Base-by-base conservation (phyloP, 2,329 filamentous ascomycete genomes). In the Sporothrix sp. region DNA sequence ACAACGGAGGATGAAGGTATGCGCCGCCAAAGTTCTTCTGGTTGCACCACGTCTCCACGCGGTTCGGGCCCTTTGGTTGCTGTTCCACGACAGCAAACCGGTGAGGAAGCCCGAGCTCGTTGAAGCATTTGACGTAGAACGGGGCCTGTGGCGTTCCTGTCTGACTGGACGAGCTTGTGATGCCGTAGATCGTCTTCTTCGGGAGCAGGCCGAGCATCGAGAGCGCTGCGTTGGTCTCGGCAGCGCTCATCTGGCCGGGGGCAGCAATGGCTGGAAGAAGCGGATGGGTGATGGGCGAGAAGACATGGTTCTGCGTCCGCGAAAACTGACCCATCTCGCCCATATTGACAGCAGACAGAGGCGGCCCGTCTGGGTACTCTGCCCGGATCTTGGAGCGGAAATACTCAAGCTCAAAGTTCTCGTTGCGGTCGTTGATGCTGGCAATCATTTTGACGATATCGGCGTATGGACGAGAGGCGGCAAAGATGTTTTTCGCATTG, bases 401-500 rank as follows among this genome's bases (percentile, higher is more conserved):
- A 65, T 90, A 90, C 65, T 94, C 88, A 30, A 94, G 75, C 68
- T 94, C 87, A 62, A 94, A 93, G 65, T 94, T 93, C 59, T 90
- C 87, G 61, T 89, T 87, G 62, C 85, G 82, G 36, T 84, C 83
- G 62, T 81, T 84, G 61, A 88, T 86, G 61, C 90, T 83, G 28
- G 84, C 82, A 60, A 93, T 93, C 85, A 94, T 93, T 70, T 93
- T 94, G 61, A 94, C 82, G 52, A 94, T 87, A 63, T 94, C 87
- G 42, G 85, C 84, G 58, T 89, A 88, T 52, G 79, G 78, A 42
- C 78, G 78, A 8, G 84, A 87, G 57, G 82, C 76, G 53, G 79
- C 71, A 58, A 90, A 94, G 4, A 91, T 75, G 10, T 76, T 71
- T 60, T 85, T 79, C 1, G 87, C 87, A 57, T 85, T 76, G 7